Base-by-base conservation (phyloP, 805 yeast genomes). In the Yamadazyma akitaensis region DNA sequence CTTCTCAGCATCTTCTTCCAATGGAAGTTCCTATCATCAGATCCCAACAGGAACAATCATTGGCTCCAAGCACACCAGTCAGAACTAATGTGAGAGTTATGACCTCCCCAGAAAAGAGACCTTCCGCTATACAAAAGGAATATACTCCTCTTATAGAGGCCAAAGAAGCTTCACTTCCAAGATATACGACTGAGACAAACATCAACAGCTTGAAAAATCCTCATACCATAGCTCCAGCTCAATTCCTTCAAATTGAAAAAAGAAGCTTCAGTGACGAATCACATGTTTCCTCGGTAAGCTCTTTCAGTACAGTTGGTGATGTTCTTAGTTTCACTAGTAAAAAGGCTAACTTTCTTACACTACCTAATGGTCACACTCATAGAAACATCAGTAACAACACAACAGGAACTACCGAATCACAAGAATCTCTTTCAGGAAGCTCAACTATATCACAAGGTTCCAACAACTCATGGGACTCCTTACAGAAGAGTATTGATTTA, bases 201-300 rank as follows among this genome's bases (percentile, higher is more conserved):
- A 39, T 56, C 17, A 31, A 45, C 14, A 41, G 52, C 11, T 18
- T 41, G 8, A 21, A 7, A 7, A 49, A 58, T 7, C 51, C 48
- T 6, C 19, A 46, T 7, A 54, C 12, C n/a, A 5, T 43, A 50
- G 53, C 16, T 51, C 45, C 18, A 13, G 45, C 41, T 1, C 46
- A 46, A 14, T 37, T 44, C 10, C 47, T 52, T 17, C 51, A 48
- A 19, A 47, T 52, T 32, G 51, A 49, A 39, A 58, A 60, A 37
- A 48, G 75, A 42, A 58, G 59, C 10, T 65, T 67, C 47, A 68
- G 73, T 37, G 73, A 70, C 30, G 73, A 70, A 43, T 67, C 73
- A 1, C 60, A 56, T 16, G 70, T 65, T 1, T 67, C 73, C 5
- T 65, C 73, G 0, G 64, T 68, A 11, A 65, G 72, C 48, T 62